Conservation (phyloP, 1,284 basidiomycete genomes). For the Tilletia setariae region DNA sequence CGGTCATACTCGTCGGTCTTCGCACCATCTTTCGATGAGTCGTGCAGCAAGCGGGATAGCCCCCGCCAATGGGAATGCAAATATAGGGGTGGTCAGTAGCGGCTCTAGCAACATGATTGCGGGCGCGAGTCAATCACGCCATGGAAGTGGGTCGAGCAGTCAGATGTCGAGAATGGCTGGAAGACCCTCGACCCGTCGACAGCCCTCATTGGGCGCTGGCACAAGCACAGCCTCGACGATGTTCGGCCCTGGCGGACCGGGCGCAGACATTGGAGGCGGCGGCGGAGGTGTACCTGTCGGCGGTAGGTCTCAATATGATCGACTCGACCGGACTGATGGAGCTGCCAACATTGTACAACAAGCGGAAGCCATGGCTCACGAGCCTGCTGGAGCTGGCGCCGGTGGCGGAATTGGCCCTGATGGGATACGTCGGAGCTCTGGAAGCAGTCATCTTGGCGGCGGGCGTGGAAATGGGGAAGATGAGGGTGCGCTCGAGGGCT, state of each 20-base stretch:
- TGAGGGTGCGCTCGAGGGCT: slow-evolving; percentile 26
- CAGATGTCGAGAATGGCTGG: neutral
- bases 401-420: neutral
- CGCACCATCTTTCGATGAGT: neutral
- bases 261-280: neutral
- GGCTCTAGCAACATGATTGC: too few relatives aligned
- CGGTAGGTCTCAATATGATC: slow-evolving; percentile 6
- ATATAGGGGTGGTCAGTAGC: neutral
- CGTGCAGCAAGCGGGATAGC: neutral
- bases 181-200: neutral
- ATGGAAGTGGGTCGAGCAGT: neutral
- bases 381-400: slow-evolving; percentile 16
- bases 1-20: neutral
- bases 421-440: neutral
- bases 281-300: neutral
- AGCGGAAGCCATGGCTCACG: slow-evolving; percentile 3
- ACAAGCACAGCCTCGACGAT: neutral
- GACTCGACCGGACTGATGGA: neutral
- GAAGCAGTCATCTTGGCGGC: neutral
- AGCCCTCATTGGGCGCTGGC: neutral
- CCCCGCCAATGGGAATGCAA: neutral
- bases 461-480: neutral
- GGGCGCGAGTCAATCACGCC: neutral
- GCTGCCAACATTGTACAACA: neutral
- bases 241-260: neutral